Evolutionary conservation across 2,329 filamentous ascomycete genomes (phyloP).

Genomic region (Amphichorda felina): DNA sequence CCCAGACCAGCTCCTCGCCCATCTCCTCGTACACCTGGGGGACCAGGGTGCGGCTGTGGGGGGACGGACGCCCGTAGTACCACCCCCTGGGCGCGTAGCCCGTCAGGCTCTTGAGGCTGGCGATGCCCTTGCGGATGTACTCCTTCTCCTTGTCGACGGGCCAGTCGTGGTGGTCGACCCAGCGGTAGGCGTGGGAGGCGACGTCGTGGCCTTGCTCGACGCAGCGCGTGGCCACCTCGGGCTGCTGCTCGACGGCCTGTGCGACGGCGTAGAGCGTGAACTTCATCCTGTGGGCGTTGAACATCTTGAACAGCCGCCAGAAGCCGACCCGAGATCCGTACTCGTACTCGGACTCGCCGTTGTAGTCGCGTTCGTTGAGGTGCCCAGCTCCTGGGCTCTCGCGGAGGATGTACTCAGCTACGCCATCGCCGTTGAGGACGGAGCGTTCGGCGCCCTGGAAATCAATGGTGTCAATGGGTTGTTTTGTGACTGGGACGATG

Average conservation of each 20-base stretch:
- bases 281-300: slow-evolving; percentile 34
- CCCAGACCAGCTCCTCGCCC: slow-evolving; percentile 35
- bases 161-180: slow-evolving; percentile 37
- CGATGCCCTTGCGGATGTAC: slow-evolving; percentile 29
- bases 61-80: slow-evolving; percentile 28
- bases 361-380: slow-evolving; percentile 30
- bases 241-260: slow-evolving; percentile 32
- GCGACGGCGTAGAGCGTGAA: slow-evolving; percentile 38
- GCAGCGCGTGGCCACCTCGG: slow-evolving; percentile 30
- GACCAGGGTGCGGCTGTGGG: slow-evolving; percentile 31
- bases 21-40: slow-evolving; percentile 38
- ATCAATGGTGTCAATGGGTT: neutral
- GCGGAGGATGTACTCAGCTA: slow-evolving; percentile 22
- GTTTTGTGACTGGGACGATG: neutral
- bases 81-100: slow-evolving; percentile 34
- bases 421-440: slow-evolving; percentile 23
- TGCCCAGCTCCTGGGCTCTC: slow-evolving; percentile 20
- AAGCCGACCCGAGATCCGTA: slow-evolving; percentile 35
- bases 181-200: slow-evolving; percentile 35
- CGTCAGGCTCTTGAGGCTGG: slow-evolving; percentile 25
- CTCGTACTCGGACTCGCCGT: slow-evolving; percentile 36
- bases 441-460: slow-evolving; percentile 19
- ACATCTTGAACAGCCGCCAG: slow-evolving; percentile 36
- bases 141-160: slow-evolving; percentile 31
- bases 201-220: slow-evolving; percentile 38